Evolutionary conservation across 805 yeast species (phyloP).

Genomic region (Spathaspora hagerdaliae): DNA sequence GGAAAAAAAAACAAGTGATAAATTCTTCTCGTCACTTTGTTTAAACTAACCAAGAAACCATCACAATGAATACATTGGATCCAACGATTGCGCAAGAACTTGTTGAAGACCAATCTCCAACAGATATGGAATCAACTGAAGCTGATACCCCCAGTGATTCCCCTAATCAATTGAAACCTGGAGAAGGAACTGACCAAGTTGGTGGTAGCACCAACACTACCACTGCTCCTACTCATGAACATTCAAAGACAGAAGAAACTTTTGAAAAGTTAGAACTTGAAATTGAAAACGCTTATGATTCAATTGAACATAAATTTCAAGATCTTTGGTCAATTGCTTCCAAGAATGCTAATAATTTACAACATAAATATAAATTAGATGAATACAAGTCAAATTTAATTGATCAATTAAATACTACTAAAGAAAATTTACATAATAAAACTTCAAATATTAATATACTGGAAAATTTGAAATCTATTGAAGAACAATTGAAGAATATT

Average conservation of each 20-base stretch:
- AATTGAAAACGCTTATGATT: constrained; percentile 46
- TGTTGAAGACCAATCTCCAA: too few relatives aligned
- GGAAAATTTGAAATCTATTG: constrained; percentile 22
- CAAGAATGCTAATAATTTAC: constrained; percentile 25
- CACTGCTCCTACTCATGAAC: not conserved
- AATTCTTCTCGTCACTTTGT: too few relatives aligned
- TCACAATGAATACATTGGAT: too few relatives aligned
- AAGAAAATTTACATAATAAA: constrained; percentile 13
- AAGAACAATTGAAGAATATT: constrained; percentile 23
- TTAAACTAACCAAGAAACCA: too few relatives aligned
- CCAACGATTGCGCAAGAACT: too few relatives aligned
- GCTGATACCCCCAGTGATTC: too few relatives aligned
- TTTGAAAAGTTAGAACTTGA: constrained; percentile 50
- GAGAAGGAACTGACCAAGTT: not conserved
- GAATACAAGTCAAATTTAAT: constrained; percentile 25
- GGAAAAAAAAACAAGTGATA: not conserved
- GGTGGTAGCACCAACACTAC: not conserved
- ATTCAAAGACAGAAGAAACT: constrained; percentile 45
- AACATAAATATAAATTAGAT: constrained; percentile 25
- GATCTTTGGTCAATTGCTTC: constrained; percentile 31
- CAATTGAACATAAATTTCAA: constrained; percentile 38
- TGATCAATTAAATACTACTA: constrained; percentile 25
- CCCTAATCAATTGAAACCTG: too few relatives aligned
- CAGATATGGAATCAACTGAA: too few relatives aligned
- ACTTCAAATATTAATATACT: constrained; percentile 16